A percentile compares a stretch with the other conserved stretches of the same genome.
Evolutionary conservation across 768 basidiomycete species (phyloP).

Genomic region (Boletus rubescentipes): DNA sequence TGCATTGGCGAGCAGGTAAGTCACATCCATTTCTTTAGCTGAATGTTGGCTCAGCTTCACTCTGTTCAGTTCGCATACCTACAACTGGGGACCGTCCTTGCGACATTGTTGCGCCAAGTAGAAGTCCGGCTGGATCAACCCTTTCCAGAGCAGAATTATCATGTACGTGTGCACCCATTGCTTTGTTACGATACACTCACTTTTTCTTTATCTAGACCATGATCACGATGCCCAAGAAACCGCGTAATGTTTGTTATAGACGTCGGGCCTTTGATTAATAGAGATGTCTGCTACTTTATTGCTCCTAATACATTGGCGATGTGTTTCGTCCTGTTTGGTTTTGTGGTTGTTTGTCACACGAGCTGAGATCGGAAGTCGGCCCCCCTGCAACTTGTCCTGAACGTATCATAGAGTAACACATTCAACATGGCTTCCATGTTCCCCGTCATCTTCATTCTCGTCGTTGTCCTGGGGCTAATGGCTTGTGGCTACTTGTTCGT

Average conservation of each 20-base stretch:
- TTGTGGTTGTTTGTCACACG: constrained; percentile 7
- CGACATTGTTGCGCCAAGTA: constrained; percentile 72
- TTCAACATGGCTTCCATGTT: constrained; percentile 67
- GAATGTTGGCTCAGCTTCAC: constrained; percentile 3
- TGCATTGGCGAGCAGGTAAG: constrained; percentile 88
- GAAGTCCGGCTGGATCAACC: constrained; percentile 62
- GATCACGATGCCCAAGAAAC: constrained; percentile 85
- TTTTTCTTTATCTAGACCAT: constrained; percentile 61
- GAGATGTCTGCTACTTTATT: constrained; percentile 2
- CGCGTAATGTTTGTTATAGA: constrained; percentile 63
- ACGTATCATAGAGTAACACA: too few relatives aligned
- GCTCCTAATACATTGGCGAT: background rate
- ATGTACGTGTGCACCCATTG: constrained; percentile 52
- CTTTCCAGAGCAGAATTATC: constrained; percentile 87
- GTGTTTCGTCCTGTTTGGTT: background rate
- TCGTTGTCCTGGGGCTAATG: constrained; percentile 65
- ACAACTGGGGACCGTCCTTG: constrained; percentile 83
- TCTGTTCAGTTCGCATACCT: constrained; percentile 81
- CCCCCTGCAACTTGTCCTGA: background rate
- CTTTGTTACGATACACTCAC: constrained; percentile 7
- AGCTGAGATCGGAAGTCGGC: background rate
- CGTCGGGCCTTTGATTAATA: constrained; percentile 56
- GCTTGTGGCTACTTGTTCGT: constrained; percentile 61
- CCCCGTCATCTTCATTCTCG: constrained; percentile 66
- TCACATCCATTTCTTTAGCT: background rate